phyloP scores from a whole-genome alignment of 2,329 filamentous ascomycete species.

The Pseudocercospora vitis region DNA sequence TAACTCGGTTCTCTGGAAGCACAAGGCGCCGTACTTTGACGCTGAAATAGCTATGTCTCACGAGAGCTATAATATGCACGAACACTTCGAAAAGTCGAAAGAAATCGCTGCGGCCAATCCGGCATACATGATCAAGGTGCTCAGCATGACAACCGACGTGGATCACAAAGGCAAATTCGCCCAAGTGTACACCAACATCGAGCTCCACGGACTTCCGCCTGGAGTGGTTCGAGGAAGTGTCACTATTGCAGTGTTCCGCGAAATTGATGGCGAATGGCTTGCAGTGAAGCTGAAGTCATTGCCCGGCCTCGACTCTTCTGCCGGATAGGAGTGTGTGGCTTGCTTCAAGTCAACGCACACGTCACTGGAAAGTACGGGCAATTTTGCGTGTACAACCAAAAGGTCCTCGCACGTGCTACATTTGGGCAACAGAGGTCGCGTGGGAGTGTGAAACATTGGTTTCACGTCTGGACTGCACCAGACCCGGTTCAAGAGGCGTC shows the following conservation, averaged over 20 bases:
- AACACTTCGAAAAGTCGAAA: not conserved
- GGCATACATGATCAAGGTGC: not conserved
- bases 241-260: not conserved
- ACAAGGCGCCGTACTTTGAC: not conserved
- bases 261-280: not conserved
- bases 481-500: too few species aligned
- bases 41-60: not conserved
- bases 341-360: too few species aligned
- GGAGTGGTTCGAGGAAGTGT: not conserved
- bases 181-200: conserved; percentile 1
- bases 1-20: conserved; percentile 5
- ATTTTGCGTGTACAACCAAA: too few species aligned
- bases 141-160: not conserved
- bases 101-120: conserved; percentile 1
- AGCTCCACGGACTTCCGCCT: not conserved
- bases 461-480: too few species aligned
- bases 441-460: too few species aligned
- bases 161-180: not conserved
- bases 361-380: too few species aligned
- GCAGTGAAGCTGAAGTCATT: conserved; percentile 1
- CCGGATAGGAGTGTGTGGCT: too few species aligned
- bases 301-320: not conserved
- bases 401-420: too few species aligned
- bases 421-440: too few species aligned
- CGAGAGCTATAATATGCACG: not conserved